Conservation (phyloP, 129 eudicot species). For the Deinandra increscens region DNA sequence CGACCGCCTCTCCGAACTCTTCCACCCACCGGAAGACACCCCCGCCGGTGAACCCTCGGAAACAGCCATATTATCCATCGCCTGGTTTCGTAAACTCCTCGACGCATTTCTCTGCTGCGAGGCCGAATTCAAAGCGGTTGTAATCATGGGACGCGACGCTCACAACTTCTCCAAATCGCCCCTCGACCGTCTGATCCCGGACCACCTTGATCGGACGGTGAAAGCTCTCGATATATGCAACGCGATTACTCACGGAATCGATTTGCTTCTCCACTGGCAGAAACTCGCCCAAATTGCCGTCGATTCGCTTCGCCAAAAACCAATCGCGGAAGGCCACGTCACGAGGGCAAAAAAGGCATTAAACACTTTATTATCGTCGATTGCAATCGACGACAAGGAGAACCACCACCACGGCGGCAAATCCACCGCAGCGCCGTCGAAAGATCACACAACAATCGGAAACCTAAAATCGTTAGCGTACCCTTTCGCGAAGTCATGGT, state of each 20-base stretch:
- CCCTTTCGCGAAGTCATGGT: slow-evolving; percentile 68
- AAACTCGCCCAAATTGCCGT: slow-evolving; percentile 63
- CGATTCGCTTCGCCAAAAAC: slow-evolving; percentile 46
- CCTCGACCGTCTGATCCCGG: slow-evolving; percentile 73
- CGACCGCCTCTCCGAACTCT: slow-evolving; percentile 69
- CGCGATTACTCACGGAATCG: slow-evolving; percentile 64
- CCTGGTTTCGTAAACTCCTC: slow-evolving; percentile 69
- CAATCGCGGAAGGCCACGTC: slow-evolving; percentile 74
- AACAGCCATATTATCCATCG: slow-evolving; percentile 51
- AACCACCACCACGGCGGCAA: slow-evolving; percentile 24
- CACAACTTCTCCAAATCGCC: slow-evolving; percentile 63
- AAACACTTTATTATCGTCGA: slow-evolving; percentile 49
- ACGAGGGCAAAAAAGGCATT: slow-evolving; percentile 60
- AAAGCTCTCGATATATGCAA: slow-evolving; percentile 86
- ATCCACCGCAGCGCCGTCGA: slow-evolving; percentile 11
- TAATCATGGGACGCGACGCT: slow-evolving; percentile 69
- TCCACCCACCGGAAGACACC: slow-evolving; percentile 35
- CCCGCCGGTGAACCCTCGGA: slow-evolving; percentile 22
- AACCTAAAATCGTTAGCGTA: slow-evolving; percentile 43
- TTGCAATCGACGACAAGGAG: slow-evolving; percentile 61
- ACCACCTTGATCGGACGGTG: slow-evolving; percentile 60
- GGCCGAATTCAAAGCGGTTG: slow-evolving; percentile 73
- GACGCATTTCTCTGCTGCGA: slow-evolving; percentile 73
- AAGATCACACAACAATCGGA: slow-evolving; percentile 35
- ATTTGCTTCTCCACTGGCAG: slow-evolving; percentile 59